A percentile compares a stretch with the other conserved stretches of the same genome.
These are phyloP conservation scores for Corchorus olitorius DNA, from an alignment of 345 rosid species.

Conservation along the genomic window DNA sequence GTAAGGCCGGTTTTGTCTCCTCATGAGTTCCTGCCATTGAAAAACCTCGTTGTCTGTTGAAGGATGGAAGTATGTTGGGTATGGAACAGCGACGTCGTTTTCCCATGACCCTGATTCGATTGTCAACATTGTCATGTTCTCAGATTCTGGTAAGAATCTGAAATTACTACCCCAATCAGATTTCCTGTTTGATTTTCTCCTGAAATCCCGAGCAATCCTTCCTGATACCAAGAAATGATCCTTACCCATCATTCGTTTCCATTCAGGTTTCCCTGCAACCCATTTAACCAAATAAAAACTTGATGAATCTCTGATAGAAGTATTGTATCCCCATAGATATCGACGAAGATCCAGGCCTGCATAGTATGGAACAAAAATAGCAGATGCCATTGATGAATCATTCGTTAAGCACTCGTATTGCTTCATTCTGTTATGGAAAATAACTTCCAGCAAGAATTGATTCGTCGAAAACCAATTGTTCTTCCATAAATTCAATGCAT, in stretches of 20 bases:
- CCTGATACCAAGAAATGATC: conserved; percentile 54
- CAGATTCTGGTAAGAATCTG: conserved; percentile 32
- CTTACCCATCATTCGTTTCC: conserved; percentile 41
- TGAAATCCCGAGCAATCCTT: conserved; percentile 45
- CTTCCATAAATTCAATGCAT: conserved; percentile 24
- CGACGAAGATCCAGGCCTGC: conserved; percentile 50
- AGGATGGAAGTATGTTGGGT: conserved; percentile 55
- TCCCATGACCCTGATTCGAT: conserved; percentile 36
- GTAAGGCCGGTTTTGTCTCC: conserved; percentile 25
- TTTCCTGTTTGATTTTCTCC: conserved; percentile 25
- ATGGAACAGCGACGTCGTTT: conserved; percentile 44
- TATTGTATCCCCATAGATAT: conserved; percentile 41
- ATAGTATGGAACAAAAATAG: conserved; percentile 47
- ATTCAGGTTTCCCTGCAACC: conserved; percentile 40
- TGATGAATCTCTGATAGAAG: conserved; percentile 36
- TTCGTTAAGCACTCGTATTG: conserved; percentile 43
- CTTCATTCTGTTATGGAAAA: conserved; percentile 49
- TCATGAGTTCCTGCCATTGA: conserved; percentile 42
- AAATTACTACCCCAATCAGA: conserved; percentile 51
- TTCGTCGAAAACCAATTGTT: conserved; percentile 46
- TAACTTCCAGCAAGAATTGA: conserved; percentile 41
- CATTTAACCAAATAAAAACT: conserved; percentile 35
- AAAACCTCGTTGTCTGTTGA: conserved; percentile 29
- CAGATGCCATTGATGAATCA: conserved; percentile 46
- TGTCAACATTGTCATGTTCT: conserved; percentile 46